Evolutionary conservation across 305 asterid species (phyloP), one percentile per base, ranked within the genome.

Genomic region (Striga hermonthica): DNA sequence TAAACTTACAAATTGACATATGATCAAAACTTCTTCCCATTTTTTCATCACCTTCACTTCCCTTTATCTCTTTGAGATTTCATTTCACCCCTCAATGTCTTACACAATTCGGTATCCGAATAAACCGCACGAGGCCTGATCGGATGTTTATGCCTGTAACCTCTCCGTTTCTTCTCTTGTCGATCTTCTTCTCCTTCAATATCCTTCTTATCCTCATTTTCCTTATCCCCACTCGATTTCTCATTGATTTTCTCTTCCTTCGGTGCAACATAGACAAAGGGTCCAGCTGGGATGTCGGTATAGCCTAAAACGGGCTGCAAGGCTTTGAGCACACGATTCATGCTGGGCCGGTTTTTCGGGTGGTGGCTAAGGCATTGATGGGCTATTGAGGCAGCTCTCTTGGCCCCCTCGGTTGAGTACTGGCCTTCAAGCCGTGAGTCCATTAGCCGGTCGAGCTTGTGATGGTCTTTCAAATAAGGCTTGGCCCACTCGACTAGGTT

Each of bases 401-500:
- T 81, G 4, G 95, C 95, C 0, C 96, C 96, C 73, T 77, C 79
- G 0, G 36, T 62, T 9, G 95, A 85, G 78, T 82, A 91, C 22
- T 82, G 87, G 5, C 87, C 95, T 56, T 85, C 95, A 14, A 91
- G 95, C 8, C 80, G 70, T 0, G 81, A 74, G 53, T 91, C 98
- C 67, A 91, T 82, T 53, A 89, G 11, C 15, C 74, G 65, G 13
- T 85, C 86, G 6, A 85, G 77, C 64, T 76, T 91, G 62, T 80
- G 89, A 22, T 73, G 72, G 63, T 91, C 90, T 71, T 82, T 86
- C 58, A 91, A 60, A 44, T 75, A 71, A 1, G 95, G 96, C 67
- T 81, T 84, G 3, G 89, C 89, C 98, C 98, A 91, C 15, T 89
- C 89, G 9, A 82, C 90, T 57, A 91, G 74, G 59, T 72, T 81